Base-by-base conservation (phyloP, 129 eudicot genomes). In the Smallanthus sonchifolius region DNA sequence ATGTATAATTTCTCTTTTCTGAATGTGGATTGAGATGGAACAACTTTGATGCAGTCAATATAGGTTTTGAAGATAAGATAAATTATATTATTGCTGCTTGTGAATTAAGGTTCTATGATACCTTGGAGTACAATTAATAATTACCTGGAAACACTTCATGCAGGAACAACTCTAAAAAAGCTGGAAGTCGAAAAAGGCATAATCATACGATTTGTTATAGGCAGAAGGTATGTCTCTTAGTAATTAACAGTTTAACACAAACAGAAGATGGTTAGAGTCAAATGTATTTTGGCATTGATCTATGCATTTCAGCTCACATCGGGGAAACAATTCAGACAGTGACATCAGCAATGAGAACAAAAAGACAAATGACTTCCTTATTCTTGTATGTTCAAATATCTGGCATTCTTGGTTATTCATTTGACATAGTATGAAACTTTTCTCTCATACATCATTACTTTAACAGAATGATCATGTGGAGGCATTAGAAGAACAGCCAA, bases 141-240 rank as follows among this genome's bases (percentile, higher is more conserved):
- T 47, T 48, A 69, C 39, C 35, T 70, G 47, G 30, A 71, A 49
- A 63, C 32, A n/a, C 43, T 30, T 72, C 24, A 24, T 84, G 67
- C 86, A 92, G 97, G 97, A 35, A 70, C 73, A 9, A 83, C 87
- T 4, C 76, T 86, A 17, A 81, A 80, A 66, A 87, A 83, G 37
- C 67, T 92, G 71, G 89, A 89, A 77, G 85, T 64, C 8, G 88
- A 92, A 64, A 92, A 92, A 73, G 91, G 96, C 61, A 85, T 92
- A 40, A 77, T 85, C 79, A 84, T 87, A 70, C 87, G 97, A 85
- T 92, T 92, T 85, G 91, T 92, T 7, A 89, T 92, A 71, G 97
- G 97, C 78, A 86, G 80, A 85, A 92, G 97, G 97, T 78, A 49
- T 49, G 4, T 67, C 8, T 73, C 4, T 37, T 80, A 44, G 47